Evolutionary conservation across 140 eudicot genomes (phyloP).

Genomic region (Ambrosia hybrid): DNA sequence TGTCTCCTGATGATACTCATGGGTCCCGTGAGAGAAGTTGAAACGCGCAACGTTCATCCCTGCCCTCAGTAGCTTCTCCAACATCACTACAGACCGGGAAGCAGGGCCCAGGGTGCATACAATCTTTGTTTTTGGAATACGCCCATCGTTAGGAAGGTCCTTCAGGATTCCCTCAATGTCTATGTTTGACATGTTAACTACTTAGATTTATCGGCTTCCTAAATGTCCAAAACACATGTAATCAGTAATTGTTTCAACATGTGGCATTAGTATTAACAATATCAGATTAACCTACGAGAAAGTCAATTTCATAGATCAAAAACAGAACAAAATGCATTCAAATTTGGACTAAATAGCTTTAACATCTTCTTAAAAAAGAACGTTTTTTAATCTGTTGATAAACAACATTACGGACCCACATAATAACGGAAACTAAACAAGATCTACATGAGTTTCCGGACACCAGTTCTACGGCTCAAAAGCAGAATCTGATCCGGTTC

Average conservation of each 20-base stretch:
- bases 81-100: conserved; percentile 51
- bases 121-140: conserved; percentile 48
- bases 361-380: neutral
- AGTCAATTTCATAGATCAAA: neutral
- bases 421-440: neutral
- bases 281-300: neutral
- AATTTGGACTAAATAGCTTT: conserved; percentile 7
- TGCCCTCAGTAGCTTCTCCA: conserved; percentile 53
- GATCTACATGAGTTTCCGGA: neutral
- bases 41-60: conserved; percentile 64
- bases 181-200: conserved; percentile 41
- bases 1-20: conserved; percentile 58
- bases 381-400: too few relatives aligned
- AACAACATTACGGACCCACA: neutral
- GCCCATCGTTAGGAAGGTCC: conserved; percentile 46
- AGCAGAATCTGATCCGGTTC: neutral
- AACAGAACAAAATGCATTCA: neutral
- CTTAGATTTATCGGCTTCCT: conserved; percentile 17
- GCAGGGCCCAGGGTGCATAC: conserved; percentile 62
- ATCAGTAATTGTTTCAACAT: conserved; percentile 9
- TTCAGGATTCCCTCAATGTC: conserved; percentile 51
- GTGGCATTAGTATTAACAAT: too few relatives aligned
- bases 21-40: conserved; percentile 63
- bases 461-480: neutral
- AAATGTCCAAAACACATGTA: conserved; percentile 21